These are phyloP conservation scores for Pterocarpus santalinus DNA, from an alignment of 306 rosid species.

Conservation along the genomic window DNA sequence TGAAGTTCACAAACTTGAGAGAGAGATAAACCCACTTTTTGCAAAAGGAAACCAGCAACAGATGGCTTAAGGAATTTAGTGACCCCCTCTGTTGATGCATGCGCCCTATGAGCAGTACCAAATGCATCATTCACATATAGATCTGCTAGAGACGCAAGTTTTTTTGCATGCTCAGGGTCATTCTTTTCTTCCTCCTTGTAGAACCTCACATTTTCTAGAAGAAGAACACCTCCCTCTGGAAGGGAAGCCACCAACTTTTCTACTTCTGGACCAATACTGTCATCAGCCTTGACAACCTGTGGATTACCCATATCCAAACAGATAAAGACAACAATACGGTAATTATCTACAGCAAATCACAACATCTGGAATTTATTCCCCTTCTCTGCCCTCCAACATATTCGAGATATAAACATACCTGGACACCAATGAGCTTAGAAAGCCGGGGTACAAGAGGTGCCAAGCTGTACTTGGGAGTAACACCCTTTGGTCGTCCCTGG, in stretches of 20 bases:
- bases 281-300: slow-evolving; percentile 95
- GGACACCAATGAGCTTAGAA: slow-evolving; percentile 90
- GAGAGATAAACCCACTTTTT: slow-evolving; percentile 70
- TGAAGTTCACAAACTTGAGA: slow-evolving; percentile 20
- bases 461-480: slow-evolving; percentile 93
- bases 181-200: slow-evolving; percentile 99
- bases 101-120: slow-evolving; percentile 99
- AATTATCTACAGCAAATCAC: slow-evolving; percentile 35
- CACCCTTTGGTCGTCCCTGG: slow-evolving; percentile 99
- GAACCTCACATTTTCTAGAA: slow-evolving; percentile 96
- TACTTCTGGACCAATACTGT: slow-evolving; percentile 93
- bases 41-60: slow-evolving; percentile 97
- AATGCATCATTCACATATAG: slow-evolving; percentile 96
- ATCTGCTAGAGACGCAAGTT: slow-evolving; percentile 94
- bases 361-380: neutral
- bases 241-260: slow-evolving; percentile 86
- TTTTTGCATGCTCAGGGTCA: slow-evolving; percentile 94
- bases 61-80: slow-evolving; percentile 97
- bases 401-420: slow-evolving; percentile 55
- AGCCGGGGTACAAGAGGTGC: slow-evolving; percentile 97
- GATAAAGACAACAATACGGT: slow-evolving; percentile 14
- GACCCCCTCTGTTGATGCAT: slow-evolving; percentile 99
- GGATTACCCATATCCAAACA: slow-evolving; percentile 39
- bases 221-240: slow-evolving; percentile 92
- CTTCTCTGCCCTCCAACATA: neutral